Percentiles rank a stretch among this genome's conserved stretches.
Conservation (phyloP, 208 protist genomes). For the Trypanosoma rangeli region DNA sequence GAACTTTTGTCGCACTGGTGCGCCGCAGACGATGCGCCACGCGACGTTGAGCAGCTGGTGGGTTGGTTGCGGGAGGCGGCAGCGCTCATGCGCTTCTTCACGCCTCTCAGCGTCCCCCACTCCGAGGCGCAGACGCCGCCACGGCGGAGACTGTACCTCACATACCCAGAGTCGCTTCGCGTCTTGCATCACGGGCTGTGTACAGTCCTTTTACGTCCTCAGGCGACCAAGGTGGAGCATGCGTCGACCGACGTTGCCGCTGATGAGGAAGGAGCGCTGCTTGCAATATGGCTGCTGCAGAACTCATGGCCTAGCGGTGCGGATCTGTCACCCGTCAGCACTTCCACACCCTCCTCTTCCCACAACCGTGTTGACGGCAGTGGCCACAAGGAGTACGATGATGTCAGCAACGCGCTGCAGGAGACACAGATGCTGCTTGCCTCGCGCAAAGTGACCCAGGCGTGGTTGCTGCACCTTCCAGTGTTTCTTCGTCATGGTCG, state of each 20-base stretch:
- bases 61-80: constrained; percentile 14
- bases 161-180: constrained; percentile 5
- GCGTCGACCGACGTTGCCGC: not conserved
- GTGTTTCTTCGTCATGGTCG: constrained; percentile 2
- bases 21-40: constrained; percentile 15
- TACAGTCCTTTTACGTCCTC: constrained; percentile 3
- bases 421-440: constrained; percentile 23
- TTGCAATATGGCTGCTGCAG: constrained; percentile 21
- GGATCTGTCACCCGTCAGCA: not conserved
- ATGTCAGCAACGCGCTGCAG: not conserved
- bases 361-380: not conserved
- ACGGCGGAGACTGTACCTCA: constrained; percentile 7
- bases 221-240: not conserved
- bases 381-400: not conserved
- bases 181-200: constrained; percentile 18
- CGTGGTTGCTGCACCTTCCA: constrained; percentile 24
- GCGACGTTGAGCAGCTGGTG: not conserved
- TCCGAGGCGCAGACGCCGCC: not conserved
- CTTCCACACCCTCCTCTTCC: not conserved
- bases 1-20: constrained; percentile 11
- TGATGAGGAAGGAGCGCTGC: constrained; percentile 16
- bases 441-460: constrained; percentile 2
- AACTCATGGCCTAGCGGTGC: not conserved
- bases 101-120: not conserved
- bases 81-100: constrained; percentile 17